Evolutionary conservation across 192 early-diverging fungal species (phyloP), one percentile per base, ranked within the genome.

Genomic region (Rhizophagus sp.): DNA sequence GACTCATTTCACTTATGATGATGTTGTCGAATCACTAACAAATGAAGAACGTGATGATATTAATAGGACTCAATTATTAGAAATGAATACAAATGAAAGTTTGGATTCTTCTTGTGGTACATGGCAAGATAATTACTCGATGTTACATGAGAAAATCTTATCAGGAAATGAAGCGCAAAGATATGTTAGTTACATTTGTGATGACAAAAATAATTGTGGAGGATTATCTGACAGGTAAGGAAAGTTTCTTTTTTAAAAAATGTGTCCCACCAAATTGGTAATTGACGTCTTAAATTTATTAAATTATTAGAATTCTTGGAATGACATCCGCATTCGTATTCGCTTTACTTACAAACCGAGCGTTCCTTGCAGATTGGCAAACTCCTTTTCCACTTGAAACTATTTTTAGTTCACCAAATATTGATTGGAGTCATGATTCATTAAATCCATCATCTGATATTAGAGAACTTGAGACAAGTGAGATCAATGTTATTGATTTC

Each of bases 271-370:
- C 1, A 30, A 30, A 1, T 30, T 30, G 30, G 30, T 30, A 30
- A 30, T 30, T 30, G 30, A 30, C 30, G 30, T 30, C 19, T 33
- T 52, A 36, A 36, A 36, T 36, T 2, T 36, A 36, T 36, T 36
- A 36, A 36, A 4, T 30, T 1, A 30, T 17, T 6, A 79, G 69
- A 4, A 65, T 77, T 25, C 24, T 81, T 83, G 85, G 86, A 27
- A 87, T 87, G 86, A 82, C 85, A 34, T 87, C 86, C 19, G 85
- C 86, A 11, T 85, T 87, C 41, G 75, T 87, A 52, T 85, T 78
- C 62, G 84, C 84, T n/a, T 57, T 87, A 4, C 41, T 87, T 34
- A 87, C 86, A 12, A 68, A 82, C 27, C 75, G 84, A 33, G 80
- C 82, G 4, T 87, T 85, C 30, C 76, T 87, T 33, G 74, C 84